Percentiles rank a stretch among this genome's conserved stretches.
These are phyloP conservation scores for Cystofilobasidium capitatum DNA, from an alignment of 768 basidiomycete species.

Conservation along the genomic window DNA sequence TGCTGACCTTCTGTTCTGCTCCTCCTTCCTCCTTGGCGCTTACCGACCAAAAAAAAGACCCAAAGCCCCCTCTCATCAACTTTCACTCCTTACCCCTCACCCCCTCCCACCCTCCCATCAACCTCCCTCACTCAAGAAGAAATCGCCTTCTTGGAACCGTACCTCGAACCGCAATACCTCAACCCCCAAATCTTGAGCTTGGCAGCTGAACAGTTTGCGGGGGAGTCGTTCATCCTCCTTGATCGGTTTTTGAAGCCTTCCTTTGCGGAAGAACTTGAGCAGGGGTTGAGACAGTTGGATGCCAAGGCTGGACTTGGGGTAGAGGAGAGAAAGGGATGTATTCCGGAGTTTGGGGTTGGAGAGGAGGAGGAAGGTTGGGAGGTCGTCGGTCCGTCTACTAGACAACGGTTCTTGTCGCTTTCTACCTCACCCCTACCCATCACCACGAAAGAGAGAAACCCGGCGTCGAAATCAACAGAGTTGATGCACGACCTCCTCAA, in stretches of 20 bases:
- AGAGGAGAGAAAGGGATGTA: not conserved
- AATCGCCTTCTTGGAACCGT: conserved; percentile 64
- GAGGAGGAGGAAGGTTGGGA: conserved; percentile 50
- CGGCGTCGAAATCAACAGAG: not conserved
- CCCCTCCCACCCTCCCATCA: conserved; percentile 42
- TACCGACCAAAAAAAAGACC: conserved; percentile 30
- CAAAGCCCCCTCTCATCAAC: conserved; percentile 37
- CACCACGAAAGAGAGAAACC: no score
- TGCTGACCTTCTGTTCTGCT: not conserved
- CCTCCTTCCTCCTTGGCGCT: not conserved
- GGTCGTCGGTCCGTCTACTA: conserved; percentile 79
- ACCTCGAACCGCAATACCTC: conserved; percentile 83
- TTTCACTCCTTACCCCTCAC: conserved; percentile 41
- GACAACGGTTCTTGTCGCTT: conserved; percentile 81
- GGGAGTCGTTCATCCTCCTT: conserved; percentile 78
- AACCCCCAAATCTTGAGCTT: conserved; percentile 68
- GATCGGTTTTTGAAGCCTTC: conserved; percentile 69
- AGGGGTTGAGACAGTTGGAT: conserved; percentile 57
- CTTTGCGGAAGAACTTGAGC: conserved; percentile 59
- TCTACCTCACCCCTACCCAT: not conserved
- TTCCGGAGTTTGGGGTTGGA: conserved; percentile 42
- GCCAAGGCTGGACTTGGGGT: conserved; percentile 47
- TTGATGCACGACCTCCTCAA: conserved; percentile 2
- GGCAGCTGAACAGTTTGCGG: conserved; percentile 67
- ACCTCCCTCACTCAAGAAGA: conserved; percentile 54